Evolutionary conservation across 805 yeast genomes (phyloP).

Genomic region (Candida awuae): DNA sequence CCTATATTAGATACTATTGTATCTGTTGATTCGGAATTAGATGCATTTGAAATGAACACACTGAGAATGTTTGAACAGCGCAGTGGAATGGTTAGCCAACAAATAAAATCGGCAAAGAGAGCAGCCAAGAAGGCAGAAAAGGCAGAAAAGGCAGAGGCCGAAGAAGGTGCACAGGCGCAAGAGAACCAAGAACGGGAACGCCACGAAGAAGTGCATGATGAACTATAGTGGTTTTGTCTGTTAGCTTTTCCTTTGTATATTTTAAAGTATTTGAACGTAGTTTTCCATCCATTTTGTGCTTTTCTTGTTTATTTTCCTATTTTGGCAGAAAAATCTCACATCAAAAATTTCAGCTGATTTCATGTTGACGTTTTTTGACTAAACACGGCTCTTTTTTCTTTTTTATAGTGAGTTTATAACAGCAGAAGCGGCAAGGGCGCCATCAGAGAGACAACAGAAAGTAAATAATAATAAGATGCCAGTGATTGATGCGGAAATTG

Average conservation of each 20-base stretch:
- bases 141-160: constrained; percentile 7
- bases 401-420: not conserved
- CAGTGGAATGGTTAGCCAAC: constrained; percentile 20
- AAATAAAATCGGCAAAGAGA: constrained; percentile 2
- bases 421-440: not conserved
- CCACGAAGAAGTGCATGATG: not conserved
- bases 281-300: no score
- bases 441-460: not conserved
- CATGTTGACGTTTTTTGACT: no score
- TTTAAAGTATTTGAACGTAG: no score
- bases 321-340: no score
- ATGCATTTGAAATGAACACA: constrained; percentile 16
- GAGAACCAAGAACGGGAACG: not conserved
- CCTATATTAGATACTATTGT: no score
- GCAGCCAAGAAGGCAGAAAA: constrained; percentile 16
- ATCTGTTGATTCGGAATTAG: constrained; percentile 25
- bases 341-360: no score
- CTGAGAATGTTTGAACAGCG: constrained; percentile 26
- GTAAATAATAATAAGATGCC: constrained; percentile 26
- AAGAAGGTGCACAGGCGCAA: not conserved
- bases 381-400: no score
- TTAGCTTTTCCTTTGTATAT: no score
- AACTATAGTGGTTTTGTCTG: no score
- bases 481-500: constrained; percentile 25
- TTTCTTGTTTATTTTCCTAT: no score